Conservation (phyloP, 768 basidiomycete species). For the Boletus sp. region DNA sequence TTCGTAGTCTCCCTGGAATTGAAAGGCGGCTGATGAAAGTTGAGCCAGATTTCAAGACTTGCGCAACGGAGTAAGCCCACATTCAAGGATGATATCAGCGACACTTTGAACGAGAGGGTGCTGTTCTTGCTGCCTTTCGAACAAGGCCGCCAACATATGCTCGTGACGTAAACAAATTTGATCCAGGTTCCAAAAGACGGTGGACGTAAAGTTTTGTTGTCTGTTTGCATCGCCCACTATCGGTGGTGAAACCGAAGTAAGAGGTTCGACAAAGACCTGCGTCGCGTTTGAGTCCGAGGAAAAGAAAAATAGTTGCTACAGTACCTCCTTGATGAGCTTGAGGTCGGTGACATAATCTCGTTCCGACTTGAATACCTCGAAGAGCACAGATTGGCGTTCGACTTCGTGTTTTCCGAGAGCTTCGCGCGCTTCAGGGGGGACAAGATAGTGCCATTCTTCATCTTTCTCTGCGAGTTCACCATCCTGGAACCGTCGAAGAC, state of each 20-base stretch:
- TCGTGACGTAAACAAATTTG: slow-evolving; percentile 66
- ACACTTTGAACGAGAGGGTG: slow-evolving; percentile 81
- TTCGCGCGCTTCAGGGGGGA: slow-evolving; percentile 66
- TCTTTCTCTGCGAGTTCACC: slow-evolving; percentile 64
- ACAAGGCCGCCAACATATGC: slow-evolving; percentile 66
- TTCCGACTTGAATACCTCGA: slow-evolving; percentile 89
- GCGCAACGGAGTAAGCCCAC: slow-evolving; percentile 38
- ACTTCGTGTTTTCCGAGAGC: slow-evolving; percentile 75
- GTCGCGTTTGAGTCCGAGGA: not conserved
- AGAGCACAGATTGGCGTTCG: slow-evolving; percentile 80
- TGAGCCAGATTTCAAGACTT: slow-evolving; percentile 14
- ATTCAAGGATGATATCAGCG: slow-evolving; percentile 80
- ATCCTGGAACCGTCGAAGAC: slow-evolving; percentile 61
- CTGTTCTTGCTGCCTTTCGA: slow-evolving; percentile 77
- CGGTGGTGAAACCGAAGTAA: slow-evolving; percentile 59
- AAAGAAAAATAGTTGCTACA: slow-evolving; percentile 1
- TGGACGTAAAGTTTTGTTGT: slow-evolving; percentile 63
- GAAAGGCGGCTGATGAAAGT: slow-evolving; percentile 28
- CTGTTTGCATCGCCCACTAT: slow-evolving; percentile 52
- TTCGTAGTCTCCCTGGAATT: slow-evolving; percentile 68
- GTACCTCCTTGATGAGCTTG: slow-evolving; percentile 62
- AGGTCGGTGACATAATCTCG: slow-evolving; percentile 85
- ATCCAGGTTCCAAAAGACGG: slow-evolving; percentile 82
- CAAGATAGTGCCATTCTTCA: slow-evolving; percentile 80
- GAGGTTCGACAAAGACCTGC: slow-evolving; percentile 70